Evolutionary conservation across 2,329 filamentous ascomycete genomes (phyloP).

Genomic region (Fusarium sp.): DNA sequence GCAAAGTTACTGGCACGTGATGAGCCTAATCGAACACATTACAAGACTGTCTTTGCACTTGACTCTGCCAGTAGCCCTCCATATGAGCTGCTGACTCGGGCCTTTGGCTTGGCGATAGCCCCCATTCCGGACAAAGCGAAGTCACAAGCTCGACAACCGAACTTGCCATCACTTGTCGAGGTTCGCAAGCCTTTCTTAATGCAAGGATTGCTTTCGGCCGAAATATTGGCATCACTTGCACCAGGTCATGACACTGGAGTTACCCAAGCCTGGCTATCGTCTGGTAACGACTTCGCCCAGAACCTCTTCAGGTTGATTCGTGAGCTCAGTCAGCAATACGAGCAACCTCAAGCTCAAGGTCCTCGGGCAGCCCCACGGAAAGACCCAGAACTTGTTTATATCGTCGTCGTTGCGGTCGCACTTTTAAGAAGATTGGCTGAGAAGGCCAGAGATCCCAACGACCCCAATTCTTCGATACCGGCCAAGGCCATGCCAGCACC

Average conservation of each 20-base stretch:
- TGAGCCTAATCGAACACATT: conserved; percentile 89
- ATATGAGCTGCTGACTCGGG: conserved; percentile 84
- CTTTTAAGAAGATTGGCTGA: conserved; percentile 76
- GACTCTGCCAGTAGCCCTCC: conserved; percentile 73
- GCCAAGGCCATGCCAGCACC: conserved; percentile 72
- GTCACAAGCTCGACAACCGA: conserved; percentile 65
- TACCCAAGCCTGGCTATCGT: conserved; percentile 83
- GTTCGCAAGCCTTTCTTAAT: conserved; percentile 88
- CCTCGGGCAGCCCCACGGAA: conserved; percentile 52
- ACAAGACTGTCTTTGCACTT: conserved; percentile 81
- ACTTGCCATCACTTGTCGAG: conserved; percentile 76
- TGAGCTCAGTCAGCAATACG: conserved; percentile 73
- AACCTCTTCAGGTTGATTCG: conserved; percentile 82
- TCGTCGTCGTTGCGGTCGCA: conserved; percentile 74
- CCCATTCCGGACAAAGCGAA: conserved; percentile 77
- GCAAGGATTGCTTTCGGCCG: conserved; percentile 90
- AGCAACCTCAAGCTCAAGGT: conserved; percentile 57
- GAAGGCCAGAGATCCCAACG: conserved; percentile 70
- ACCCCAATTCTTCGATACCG: conserved; percentile 63
- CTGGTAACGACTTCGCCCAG: conserved; percentile 84
- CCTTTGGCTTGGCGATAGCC: conserved; percentile 88
- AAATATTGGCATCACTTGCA: conserved; percentile 83
- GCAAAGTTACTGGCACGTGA: conserved; percentile 93
- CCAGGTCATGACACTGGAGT: conserved; percentile 77
- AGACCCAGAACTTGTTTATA: conserved; percentile 67